A percentile compares a stretch with the other conserved stretches of the same genome.
These are phyloP conservation scores for Telopea speciosissima DNA, from an alignment of 177 flowering plant species.

Conservation along the genomic window DNA sequence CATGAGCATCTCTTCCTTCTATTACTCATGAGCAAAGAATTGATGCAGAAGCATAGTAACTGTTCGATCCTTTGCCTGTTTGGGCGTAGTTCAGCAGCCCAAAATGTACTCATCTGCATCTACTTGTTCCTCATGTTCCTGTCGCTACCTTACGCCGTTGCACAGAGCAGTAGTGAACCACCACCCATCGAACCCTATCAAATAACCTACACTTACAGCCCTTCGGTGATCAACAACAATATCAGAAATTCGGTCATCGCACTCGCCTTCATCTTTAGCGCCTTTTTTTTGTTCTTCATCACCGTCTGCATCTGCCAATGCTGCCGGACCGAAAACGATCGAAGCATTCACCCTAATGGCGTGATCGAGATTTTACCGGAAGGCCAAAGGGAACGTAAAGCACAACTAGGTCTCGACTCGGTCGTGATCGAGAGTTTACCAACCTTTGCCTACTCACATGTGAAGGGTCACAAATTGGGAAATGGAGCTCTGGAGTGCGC, in stretches of 20 bases:
- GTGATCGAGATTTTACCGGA: no score
- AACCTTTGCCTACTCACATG: constrained; percentile 43
- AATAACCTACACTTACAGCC: no score
- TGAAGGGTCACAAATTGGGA: constrained; percentile 43
- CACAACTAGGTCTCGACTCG: constrained; percentile 51
- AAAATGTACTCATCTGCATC: background rate
- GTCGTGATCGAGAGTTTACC: constrained; percentile 43
- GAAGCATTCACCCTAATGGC: no score
- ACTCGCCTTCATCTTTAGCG: no score
- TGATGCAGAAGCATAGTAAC: background rate
- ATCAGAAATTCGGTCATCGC: no score
- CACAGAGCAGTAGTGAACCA: background rate
- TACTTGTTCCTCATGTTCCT: background rate
- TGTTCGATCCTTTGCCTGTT: background rate
- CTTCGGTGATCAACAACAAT: no score
- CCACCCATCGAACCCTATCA: no score
- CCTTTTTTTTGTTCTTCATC: no score
- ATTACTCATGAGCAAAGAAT: background rate
- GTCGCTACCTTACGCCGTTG: background rate
- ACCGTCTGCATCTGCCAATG: no score
- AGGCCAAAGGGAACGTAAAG: no score
- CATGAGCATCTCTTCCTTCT: background rate
- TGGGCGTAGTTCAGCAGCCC: background rate
- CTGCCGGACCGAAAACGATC: no score
- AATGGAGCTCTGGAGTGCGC: constrained; percentile 52